Conservation (phyloP, 2,329 filamentous ascomycete genomes). For the Colletotrichum chlorophyti region DNA sequence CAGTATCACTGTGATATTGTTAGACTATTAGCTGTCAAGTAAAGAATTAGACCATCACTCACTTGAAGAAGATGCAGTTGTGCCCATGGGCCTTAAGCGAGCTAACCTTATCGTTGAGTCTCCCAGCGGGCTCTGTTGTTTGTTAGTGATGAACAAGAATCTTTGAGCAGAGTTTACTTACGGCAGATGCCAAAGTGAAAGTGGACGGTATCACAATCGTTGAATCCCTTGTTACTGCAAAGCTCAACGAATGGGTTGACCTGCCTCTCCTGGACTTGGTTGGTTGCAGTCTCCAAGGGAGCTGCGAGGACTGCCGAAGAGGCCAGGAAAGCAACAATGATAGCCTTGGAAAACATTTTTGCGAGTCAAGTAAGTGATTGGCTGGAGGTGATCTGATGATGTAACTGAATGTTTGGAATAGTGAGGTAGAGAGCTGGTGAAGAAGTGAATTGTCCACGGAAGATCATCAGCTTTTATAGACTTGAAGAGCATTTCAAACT, state of each 20-base stretch:
- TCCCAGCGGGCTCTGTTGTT: background rate
- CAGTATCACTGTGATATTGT: constrained; percentile 1
- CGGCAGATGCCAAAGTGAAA: constrained; percentile 22
- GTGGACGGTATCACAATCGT: constrained; percentile 14
- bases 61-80: constrained; percentile 25
- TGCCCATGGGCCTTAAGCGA: constrained; percentile 14
- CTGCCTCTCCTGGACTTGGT: constrained; percentile 1
- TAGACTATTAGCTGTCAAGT: background rate
- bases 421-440: no score
- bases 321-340: constrained; percentile 13
- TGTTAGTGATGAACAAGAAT: background rate
- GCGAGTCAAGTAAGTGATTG: no score
- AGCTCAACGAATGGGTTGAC: constrained; percentile 10
- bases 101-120: constrained; percentile 22
- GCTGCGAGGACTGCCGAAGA: constrained; percentile 10
- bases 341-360: constrained; percentile 23
- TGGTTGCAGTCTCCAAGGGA: constrained; percentile 1
- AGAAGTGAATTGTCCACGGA: no score
- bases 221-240: constrained; percentile 16
- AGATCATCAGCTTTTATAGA: no score
- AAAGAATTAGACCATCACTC: background rate
- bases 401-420: no score
- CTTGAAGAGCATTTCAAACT: no score
- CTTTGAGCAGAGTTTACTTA: no score
- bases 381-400: no score